Conservation (phyloP, 2,329 filamentous ascomycete genomes). For the Nigrospora osmanthi region DNA sequence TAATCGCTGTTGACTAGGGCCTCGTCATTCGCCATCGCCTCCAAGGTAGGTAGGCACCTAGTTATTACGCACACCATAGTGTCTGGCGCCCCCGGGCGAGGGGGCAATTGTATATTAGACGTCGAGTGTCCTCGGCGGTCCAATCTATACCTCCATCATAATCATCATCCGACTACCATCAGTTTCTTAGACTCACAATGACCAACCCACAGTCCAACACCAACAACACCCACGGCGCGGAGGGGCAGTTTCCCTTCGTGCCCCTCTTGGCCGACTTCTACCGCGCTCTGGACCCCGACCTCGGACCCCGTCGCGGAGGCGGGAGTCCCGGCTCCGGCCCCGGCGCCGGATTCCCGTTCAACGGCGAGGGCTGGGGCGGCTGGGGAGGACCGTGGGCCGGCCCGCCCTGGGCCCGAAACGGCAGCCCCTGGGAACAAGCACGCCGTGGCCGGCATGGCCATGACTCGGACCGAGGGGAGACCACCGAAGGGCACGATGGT, state of each 20-base stretch:
- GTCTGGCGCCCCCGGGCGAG: neutral
- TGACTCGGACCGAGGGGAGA: conserved; percentile 13
- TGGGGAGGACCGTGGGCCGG: conserved; percentile 5
- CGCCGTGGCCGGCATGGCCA: conserved; percentile 14
- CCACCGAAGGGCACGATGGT: conserved; percentile 14
- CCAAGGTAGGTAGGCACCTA: no score
- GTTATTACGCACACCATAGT: neutral
- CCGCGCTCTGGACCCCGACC: conserved; percentile 22
- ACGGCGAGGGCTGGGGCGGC: conserved; percentile 10
- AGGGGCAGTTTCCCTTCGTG: conserved; percentile 14
- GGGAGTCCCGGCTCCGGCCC: conserved; percentile 13
- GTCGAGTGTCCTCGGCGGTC: neutral
- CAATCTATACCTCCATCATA: neutral
- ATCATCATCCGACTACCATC: neutral
- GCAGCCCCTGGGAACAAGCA: no score
- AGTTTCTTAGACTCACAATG: conserved; percentile 2
- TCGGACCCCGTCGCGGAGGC: conserved; percentile 22
- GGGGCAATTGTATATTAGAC: neutral
- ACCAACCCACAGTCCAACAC: conserved; percentile 7
- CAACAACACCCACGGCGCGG: conserved; percentile 10
- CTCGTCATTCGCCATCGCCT: conserved; percentile 2
- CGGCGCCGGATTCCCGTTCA: conserved; percentile 26
- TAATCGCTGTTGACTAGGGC: neutral
- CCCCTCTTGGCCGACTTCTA: no score
- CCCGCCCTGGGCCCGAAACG: neutral